Base-by-base conservation (phyloP, 345 rosid species). In the Gossypium arboreum region DNA sequence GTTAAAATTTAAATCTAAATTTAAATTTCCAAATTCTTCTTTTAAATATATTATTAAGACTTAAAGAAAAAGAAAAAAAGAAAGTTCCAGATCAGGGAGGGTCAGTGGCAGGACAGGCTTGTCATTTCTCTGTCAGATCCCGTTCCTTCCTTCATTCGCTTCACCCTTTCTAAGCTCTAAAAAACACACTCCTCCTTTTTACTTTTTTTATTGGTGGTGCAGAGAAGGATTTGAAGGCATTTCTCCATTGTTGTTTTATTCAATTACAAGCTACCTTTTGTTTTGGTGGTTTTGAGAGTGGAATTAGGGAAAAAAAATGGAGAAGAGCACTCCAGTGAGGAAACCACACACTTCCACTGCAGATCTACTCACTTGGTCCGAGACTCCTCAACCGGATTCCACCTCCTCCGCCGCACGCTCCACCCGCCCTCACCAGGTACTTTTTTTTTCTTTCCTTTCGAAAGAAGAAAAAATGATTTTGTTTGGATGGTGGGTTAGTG, bases 311-410 rank as follows among this genome's bases (percentile, higher is more conserved):
- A 24, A 20, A 73, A 79, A 78, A 91, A n/a, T 92, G 97, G 91
- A 90, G 85, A 90, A 88, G 86, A 82, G 12, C 82, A 86, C 90
- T 69, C 97, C 95, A 52, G 92, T 89, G 77, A 87, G 95, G 79
- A 92, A 92, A 66, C 84, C 94, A 2, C 88, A 92, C 83, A 81
- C 90, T 22, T 87, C 91, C 41, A 92, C 97, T 25, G 95, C 95
- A 84, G 97, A 92, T 92, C 97, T 92, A 77, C 95, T 92, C 43
- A 87, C 89, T 63, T 92, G 97, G 97, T 76, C 97, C 29, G 97
- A 92, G 52, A 83, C 43, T 62, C 90, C 91, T 3, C 87, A 84
- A 1, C 7, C 81, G 11, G 90, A 83, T 72, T 76, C 85, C 69
- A 81, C 85, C 22, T 56, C 77, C 70, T 77, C 90, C 70, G 81